phyloP scores from a whole-genome alignment of 306 rosid genomes.

The Rosa chinensis region DNA sequence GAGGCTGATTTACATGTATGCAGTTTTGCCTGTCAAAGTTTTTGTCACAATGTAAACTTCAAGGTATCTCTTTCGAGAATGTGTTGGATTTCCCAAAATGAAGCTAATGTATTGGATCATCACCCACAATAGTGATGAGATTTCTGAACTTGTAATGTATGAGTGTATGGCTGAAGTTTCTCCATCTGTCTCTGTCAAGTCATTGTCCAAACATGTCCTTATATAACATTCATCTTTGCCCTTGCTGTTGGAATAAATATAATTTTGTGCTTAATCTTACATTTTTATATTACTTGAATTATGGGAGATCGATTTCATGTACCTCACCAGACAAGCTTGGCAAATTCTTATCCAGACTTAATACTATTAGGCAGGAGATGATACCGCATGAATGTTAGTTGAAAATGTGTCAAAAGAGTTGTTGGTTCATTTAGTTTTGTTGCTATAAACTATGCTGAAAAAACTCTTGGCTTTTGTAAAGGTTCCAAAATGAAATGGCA shows the following conservation, averaged over 20 bases:
- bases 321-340: not conserved
- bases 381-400: constrained; percentile 1
- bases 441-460: not conserved
- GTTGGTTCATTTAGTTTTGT: not conserved
- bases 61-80: not conserved
- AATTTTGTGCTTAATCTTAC: not conserved
- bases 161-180: not conserved
- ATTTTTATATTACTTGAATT: not conserved
- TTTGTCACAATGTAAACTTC: not conserved
- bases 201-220: not conserved
- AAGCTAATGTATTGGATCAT: not conserved
- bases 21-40: not conserved
- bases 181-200: not conserved
- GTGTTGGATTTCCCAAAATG: not conserved
- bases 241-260: not conserved
- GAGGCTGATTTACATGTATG: not conserved
- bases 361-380: not conserved
- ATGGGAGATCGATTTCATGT: not conserved
- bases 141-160: not conserved
- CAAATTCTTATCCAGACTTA: constrained; percentile 9
- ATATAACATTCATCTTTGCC: not conserved
- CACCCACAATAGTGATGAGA: not conserved
- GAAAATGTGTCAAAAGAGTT: not conserved
- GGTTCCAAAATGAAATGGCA: not conserved
- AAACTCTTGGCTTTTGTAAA: not conserved